Percentiles rank a stretch among this genome's conserved stretches.
These are phyloP conservation scores for Chytriomyces confervae DNA, from an alignment of 192 early-diverging fungal species.

Conservation along the genomic window DNA sequence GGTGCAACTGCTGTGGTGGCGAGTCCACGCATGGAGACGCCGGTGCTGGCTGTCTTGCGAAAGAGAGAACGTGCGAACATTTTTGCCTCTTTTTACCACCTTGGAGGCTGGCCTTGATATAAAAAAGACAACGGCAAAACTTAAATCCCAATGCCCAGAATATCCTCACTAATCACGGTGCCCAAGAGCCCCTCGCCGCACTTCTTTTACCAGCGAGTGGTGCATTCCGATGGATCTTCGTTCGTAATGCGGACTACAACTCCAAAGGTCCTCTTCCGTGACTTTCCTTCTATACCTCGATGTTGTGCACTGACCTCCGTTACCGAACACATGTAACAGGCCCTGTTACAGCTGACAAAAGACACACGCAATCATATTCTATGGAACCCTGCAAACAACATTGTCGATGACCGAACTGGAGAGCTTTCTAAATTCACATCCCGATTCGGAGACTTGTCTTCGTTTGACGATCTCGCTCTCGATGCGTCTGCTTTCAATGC, in stretches of 20 bases:
- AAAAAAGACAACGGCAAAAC: too few species aligned
- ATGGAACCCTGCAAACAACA: slow-evolving; percentile 79
- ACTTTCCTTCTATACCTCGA: background rate
- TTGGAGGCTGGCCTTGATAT: too few species aligned
- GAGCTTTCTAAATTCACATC: slow-evolving; percentile 76
- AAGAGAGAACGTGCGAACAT: slow-evolving; percentile 7
- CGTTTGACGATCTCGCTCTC: slow-evolving; percentile 16
- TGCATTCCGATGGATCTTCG: slow-evolving; percentile 88
- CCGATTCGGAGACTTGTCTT: slow-evolving; percentile 29
- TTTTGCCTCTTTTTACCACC: background rate
- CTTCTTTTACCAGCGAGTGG: slow-evolving; percentile 81
- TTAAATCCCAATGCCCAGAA: slow-evolving; percentile 5
- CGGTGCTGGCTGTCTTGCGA: background rate
- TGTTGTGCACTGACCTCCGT: background rate
- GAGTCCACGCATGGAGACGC: background rate
- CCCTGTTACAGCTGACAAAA: slow-evolving; percentile 83
- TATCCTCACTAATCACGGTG: slow-evolving; percentile 12
- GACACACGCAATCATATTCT: slow-evolving; percentile 93
- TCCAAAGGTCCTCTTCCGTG: slow-evolving; percentile 49
- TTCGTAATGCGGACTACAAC: slow-evolving; percentile 83
- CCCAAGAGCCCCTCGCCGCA: slow-evolving; percentile 36
- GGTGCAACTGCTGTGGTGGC: background rate
- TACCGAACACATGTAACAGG: slow-evolving; percentile 39
- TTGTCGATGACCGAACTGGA: slow-evolving; percentile 78
- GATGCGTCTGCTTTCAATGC: background rate